Evolutionary conservation across 768 basidiomycete genomes (phyloP), one percentile per base, ranked within the genome.

Genomic region (Russula ochroleuca): DNA sequence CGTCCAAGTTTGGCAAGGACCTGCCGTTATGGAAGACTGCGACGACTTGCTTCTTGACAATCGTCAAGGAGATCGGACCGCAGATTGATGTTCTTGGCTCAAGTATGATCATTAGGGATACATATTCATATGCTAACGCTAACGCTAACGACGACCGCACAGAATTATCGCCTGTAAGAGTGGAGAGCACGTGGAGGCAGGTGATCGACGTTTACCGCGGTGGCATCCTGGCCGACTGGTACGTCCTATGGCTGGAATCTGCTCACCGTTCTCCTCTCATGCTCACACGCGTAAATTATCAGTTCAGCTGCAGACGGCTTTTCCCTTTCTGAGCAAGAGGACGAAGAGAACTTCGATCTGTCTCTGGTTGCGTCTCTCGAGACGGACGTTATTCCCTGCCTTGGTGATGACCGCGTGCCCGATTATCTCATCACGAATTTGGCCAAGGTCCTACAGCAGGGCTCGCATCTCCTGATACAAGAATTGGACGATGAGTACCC

Each of bases 21-120:
- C 76, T 74, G 23, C 94, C 95, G 0, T 76, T 99, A 3, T 98
- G 96, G 96, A 95, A 94, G 76, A 94, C 93, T 0, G 95, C 94
- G n/a, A 93, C 90, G 2, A 82, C 79, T 15, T 85, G 80, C 69
- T 92, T 92, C 74, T 76, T 94, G 70, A 78, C 79, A 15, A 80
- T 92, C 37, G 86, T 92, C 49, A 88, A 84, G 61, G 87, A 88
- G 63, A 85, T 84, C 67, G 78, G 82, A 1, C 65, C 72, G 28
- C 81, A 81, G 61, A 75, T 92, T 56, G 75, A 82, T 63, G 67
- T 66, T 4, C 72, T 88, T 23, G 82, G 77, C 19, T 70, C 78
- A 61, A 78, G 88, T 87, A 40, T 21, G 61, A 5, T 47, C 28
- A 5, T 28, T 28, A 28, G 6, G n/a, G 8, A 19, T 15, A 11